Evolutionary conservation across 768 basidiomycete genomes (phyloP).

Genomic region (Serendipita sp.): DNA sequence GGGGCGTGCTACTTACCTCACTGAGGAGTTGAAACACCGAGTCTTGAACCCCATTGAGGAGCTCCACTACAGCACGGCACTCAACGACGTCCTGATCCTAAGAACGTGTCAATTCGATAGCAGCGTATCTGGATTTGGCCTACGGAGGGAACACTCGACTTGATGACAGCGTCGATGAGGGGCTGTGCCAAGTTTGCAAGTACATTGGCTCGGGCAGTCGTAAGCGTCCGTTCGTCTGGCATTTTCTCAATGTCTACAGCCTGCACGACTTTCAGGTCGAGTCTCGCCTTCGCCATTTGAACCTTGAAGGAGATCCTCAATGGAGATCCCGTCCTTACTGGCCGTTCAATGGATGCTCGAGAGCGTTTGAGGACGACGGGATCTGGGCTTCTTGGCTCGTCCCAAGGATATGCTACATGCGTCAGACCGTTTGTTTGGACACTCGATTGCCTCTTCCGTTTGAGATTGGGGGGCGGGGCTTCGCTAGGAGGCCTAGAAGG

Average conservation of each 20-base stretch:
- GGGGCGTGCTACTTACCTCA: not conserved
- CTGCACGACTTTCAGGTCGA: not conserved
- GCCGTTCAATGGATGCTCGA: not conserved
- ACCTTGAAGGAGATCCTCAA: not conserved
- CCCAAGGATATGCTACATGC: not conserved
- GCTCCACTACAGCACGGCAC: not conserved
- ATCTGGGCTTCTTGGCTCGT: not conserved
- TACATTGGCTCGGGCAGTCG: not conserved
- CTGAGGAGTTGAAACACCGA: not conserved
- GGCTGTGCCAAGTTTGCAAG: not conserved
- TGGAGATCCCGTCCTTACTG: not conserved
- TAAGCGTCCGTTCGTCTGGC: not conserved
- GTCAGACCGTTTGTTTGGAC: not conserved
- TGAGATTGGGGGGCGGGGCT: not conserved
- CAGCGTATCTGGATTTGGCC: not conserved
- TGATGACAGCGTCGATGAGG: not conserved
- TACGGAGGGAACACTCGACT: not conserved
- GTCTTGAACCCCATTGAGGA: not conserved
- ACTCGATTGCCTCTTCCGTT: not conserved
- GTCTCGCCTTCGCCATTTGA: conserved; percentile 1
- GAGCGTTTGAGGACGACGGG: not conserved
- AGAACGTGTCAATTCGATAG: not conserved
- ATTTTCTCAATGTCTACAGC: not conserved
- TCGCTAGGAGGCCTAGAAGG: not conserved
- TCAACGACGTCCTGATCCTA: conserved; percentile 6